Conservation (phyloP, 495 filamentous ascomycete genomes). For the Trypethelium eluteriae region DNA sequence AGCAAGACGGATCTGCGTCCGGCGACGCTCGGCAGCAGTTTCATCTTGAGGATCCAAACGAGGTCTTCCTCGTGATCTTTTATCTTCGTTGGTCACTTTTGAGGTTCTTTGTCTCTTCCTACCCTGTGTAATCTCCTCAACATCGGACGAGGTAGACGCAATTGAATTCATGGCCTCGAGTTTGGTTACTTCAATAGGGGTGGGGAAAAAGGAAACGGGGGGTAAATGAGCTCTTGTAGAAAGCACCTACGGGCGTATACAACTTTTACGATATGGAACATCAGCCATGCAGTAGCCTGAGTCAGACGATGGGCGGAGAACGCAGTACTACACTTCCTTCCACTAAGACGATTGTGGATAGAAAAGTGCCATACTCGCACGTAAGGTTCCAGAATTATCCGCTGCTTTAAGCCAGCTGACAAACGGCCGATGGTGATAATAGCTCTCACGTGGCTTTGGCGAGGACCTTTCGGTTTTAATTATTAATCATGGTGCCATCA, state of each 20-base stretch:
- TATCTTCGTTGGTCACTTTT: constrained; percentile 23
- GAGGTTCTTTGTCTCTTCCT: constrained; percentile 12
- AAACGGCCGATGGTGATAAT: background rate
- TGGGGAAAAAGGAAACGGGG: background rate
- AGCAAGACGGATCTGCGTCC: constrained; percentile 81
- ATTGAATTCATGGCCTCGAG: background rate
- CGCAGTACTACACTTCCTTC: background rate
- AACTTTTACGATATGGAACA: background rate
- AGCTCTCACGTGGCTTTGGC: no score
- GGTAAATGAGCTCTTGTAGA: background rate
- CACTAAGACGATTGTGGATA: background rate
- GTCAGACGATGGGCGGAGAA: background rate
- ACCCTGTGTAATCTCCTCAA: background rate
- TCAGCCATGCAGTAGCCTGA: background rate
- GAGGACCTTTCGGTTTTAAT: background rate
- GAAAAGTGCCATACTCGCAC: background rate
- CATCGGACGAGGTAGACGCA: background rate
- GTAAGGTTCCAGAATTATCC: background rate
- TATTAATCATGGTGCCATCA: background rate
- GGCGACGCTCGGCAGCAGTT: constrained; percentile 57
- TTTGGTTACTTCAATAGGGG: background rate
- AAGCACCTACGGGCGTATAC: background rate
- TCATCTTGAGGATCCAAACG: constrained; percentile 64
- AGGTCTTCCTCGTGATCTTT: constrained; percentile 51
- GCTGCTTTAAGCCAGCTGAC: constrained; percentile 6